These are phyloP conservation scores for Marasmius oreades DNA, from an alignment of 1,284 basidiomycete genomes.

Conservation along the genomic window DNA sequence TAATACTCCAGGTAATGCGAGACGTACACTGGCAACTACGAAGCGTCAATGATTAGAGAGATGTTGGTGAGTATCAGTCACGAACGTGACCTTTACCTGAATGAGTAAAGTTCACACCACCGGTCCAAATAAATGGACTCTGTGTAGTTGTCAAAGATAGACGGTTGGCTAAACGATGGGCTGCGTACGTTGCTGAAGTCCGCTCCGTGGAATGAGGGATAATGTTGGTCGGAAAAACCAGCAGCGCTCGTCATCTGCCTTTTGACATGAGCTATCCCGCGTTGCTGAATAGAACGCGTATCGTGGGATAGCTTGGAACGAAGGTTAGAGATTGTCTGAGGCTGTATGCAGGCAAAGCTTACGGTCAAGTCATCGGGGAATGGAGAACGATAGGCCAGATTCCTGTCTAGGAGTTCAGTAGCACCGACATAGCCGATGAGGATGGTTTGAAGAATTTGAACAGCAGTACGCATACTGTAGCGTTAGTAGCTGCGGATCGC, in stretches of 20 bases:
- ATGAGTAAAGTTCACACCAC: constrained; percentile 55
- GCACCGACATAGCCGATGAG: constrained; percentile 17
- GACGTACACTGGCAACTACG: constrained; percentile 36
- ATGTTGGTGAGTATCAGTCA: not conserved
- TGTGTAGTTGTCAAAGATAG: constrained; percentile 17
- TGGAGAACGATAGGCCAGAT: constrained; percentile 47
- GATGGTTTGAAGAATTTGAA: not conserved
- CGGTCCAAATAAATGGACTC: constrained; percentile 50
- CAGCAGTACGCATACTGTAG: not conserved
- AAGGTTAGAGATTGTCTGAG: not conserved
- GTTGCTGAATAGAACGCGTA: constrained; percentile 34
- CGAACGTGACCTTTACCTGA: constrained; percentile 32
- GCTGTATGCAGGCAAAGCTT: constrained; percentile 10
- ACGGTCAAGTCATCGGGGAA: constrained; percentile 40
- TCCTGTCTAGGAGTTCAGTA: constrained; percentile 37
- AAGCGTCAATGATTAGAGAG: not conserved
- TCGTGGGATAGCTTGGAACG: constrained; percentile 36
- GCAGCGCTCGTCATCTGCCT: constrained; percentile 38
- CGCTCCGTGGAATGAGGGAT: constrained; percentile 50
- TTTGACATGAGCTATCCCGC: constrained; percentile 33
- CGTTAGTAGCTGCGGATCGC: no score
- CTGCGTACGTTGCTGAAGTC: constrained; percentile 47
- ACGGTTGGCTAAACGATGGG: not conserved
- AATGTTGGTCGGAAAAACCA: constrained; percentile 46
- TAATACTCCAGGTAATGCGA: constrained; percentile 10